These are phyloP conservation scores for Sporothrix protearum DNA, from an alignment of 2,329 filamentous ascomycete species.

Conservation along the genomic window DNA sequence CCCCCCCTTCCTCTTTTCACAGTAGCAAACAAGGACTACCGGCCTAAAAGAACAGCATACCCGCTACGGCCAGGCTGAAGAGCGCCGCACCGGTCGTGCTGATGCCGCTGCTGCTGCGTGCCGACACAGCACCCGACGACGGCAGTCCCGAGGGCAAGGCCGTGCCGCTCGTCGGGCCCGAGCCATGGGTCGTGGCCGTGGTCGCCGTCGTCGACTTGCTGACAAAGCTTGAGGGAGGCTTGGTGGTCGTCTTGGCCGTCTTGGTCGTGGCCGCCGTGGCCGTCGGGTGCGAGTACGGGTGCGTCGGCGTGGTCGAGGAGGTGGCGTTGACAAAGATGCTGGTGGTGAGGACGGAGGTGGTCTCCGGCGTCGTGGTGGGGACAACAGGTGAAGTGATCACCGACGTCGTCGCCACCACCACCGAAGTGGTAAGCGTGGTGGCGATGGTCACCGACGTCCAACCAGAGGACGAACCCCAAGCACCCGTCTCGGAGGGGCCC, in stretches of 20 bases:
- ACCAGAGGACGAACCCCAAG: slow-evolving; percentile 1
- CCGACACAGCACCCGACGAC: slow-evolving; percentile 6
- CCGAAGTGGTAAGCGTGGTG: neutral
- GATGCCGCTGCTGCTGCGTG: neutral
- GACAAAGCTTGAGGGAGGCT: neutral
- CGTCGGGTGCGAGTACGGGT: neutral
- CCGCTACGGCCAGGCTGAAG: neutral
- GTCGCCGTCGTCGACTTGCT: slow-evolving; percentile 1
- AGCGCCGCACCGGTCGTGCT: neutral
- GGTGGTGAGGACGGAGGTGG: neutral
- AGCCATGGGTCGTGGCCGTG: too few relatives aligned
- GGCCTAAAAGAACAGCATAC: neutral
- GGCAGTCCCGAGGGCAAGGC: neutral
- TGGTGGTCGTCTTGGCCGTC: neutral
- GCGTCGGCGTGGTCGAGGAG: neutral
- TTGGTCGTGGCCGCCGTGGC: neutral
- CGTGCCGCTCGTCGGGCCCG: neutral
- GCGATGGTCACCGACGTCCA: neutral
- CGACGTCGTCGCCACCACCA: neutral
- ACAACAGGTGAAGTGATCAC: neutral
- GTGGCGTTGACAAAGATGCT: slow-evolving; percentile 11
- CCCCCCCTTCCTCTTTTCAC: neutral
- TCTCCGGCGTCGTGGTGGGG: neutral
- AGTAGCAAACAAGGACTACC: neutral
- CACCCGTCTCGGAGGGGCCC: neutral